phyloP scores from a whole-genome alignment of 2,329 filamentous ascomycete genomes.

The Epichloe bromicola region DNA sequence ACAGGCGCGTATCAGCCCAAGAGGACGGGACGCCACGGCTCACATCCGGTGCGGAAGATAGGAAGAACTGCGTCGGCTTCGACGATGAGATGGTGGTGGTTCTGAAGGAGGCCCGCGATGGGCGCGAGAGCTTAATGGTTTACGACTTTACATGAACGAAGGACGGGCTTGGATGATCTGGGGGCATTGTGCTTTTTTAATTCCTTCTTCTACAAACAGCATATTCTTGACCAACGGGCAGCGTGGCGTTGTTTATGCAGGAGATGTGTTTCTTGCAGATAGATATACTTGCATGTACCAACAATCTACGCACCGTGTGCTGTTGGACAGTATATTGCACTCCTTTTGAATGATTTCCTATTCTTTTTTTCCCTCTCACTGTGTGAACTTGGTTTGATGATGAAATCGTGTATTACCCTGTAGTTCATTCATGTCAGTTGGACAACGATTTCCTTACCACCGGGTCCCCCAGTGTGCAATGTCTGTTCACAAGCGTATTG shows the following conservation, averaged over 20 bases:
- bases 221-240: neutral
- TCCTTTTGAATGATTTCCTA: neutral
- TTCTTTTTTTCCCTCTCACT: neutral
- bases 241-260: neutral
- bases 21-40: neutral
- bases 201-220: neutral
- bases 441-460: too few relatives aligned
- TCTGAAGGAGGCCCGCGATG: constrained; percentile 55
- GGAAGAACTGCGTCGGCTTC: constrained; percentile 64
- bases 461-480: too few relatives aligned
- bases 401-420: too few relatives aligned
- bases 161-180: neutral
- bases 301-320: too few relatives aligned
- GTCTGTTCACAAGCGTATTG: too few relatives aligned
- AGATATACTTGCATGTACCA: too few relatives aligned
- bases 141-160: constrained; percentile 62
- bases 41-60: constrained; percentile 26
- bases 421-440: too few relatives aligned
- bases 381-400: too few relatives aligned
- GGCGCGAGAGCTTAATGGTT: constrained; percentile 61
- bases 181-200: too few relatives aligned
- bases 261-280: neutral
- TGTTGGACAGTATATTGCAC: too few relatives aligned
- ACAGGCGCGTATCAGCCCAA: constrained; percentile 9
- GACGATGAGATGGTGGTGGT: constrained; percentile 89